Percentiles rank a stretch among this genome's conserved stretches.
These are phyloP conservation scores for Podospora bellae-mahoneyi DNA, from an alignment of 495 filamentous ascomycete species.

Conservation along the genomic window DNA sequence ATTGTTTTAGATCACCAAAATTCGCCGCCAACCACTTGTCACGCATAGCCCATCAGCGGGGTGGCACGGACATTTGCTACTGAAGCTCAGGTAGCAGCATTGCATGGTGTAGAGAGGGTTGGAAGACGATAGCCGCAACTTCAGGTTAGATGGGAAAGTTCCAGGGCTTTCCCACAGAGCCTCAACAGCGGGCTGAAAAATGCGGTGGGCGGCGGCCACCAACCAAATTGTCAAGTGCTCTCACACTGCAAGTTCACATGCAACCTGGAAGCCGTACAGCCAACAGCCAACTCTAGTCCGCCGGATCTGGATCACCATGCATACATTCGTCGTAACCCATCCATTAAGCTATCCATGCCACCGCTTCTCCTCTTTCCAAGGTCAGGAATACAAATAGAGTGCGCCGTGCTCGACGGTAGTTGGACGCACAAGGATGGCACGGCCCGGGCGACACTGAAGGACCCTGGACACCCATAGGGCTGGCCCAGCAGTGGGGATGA, in stretches of 20 bases:
- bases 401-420: background rate
- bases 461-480: background rate
- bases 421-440: background rate
- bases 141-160: background rate
- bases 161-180: background rate
- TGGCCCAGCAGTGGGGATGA: background rate
- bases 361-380: background rate
- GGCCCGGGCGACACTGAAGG: background rate
- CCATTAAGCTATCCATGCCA: background rate
- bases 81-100: background rate
- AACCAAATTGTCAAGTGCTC: background rate
- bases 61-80: no score
- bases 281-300: background rate
- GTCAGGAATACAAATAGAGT: background rate
- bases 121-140: background rate
- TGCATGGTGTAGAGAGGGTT: background rate
- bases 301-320: no score
- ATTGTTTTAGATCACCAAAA: no score
- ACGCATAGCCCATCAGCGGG: no score
- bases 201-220: background rate
- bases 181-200: background rate
- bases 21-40: no score
- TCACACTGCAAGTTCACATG: background rate
- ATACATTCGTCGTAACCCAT: background rate
- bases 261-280: background rate